These are phyloP conservation scores for Aspergillus mulundensis DNA, from an alignment of 495 filamentous ascomycete species.

Conservation along the genomic window DNA sequence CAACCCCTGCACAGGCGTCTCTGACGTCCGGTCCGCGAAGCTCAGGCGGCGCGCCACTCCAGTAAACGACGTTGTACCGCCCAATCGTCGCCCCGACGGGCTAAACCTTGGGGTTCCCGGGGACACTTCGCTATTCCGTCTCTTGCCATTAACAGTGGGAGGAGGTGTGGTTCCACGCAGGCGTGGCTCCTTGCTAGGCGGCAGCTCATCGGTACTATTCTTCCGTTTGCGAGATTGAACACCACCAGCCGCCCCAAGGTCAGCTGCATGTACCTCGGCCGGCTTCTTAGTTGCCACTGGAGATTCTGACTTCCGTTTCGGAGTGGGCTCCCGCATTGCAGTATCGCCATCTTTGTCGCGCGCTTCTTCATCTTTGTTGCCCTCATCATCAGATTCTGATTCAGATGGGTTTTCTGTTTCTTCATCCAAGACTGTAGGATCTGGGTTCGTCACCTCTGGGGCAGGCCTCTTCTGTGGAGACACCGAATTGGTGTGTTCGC, in stretches of 20 bases:
- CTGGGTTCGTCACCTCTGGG: not conserved
- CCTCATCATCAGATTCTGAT: not conserved
- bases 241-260: not conserved
- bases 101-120: conserved; percentile 9
- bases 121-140: not conserved
- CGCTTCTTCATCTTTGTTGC: not conserved
- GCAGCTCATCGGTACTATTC: conserved; percentile 16
- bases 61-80: conserved; percentile 22
- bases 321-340: not conserved
- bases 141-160: not conserved
- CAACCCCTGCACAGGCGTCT: conserved; percentile 17
- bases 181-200: conserved; percentile 28
- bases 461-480: conserved; percentile 3
- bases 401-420: not conserved
- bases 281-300: not conserved
- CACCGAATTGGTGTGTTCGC: not conserved
- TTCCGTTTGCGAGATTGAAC: conserved; percentile 26
- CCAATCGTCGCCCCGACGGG: conserved; percentile 16
- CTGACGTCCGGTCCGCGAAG: conserved; percentile 11
- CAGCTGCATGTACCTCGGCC: not conserved
- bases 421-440: not conserved
- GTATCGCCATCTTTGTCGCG: conserved; percentile 6
- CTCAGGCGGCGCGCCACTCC: conserved; percentile 20
- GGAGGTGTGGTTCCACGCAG: conserved; percentile 12
- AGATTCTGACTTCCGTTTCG: not conserved